Conservation (phyloP, 2,329 filamentous ascomycete genomes). For the Cordyceps fumosorosea region DNA sequence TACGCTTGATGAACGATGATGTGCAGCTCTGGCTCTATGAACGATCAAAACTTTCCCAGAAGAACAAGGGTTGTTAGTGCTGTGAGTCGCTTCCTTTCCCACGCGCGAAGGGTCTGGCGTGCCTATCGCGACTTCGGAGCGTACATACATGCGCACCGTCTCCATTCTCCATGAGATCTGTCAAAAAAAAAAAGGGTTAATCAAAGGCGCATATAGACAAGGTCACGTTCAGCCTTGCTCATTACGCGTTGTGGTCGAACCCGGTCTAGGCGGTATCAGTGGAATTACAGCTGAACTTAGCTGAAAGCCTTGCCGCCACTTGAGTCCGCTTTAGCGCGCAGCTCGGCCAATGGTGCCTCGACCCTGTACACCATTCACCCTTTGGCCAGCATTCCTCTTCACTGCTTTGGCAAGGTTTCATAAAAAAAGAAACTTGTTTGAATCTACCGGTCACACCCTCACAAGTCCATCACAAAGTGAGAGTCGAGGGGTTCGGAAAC, state of each 20-base stretch:
- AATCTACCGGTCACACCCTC: neutral
- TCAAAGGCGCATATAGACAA: neutral
- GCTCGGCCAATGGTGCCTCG: neutral
- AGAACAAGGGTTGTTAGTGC: no score
- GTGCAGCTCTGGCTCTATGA: no score
- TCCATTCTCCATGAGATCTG: neutral
- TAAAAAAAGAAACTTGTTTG: neutral
- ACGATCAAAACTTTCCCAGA: constrained; percentile 12
- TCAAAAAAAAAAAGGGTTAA: neutral
- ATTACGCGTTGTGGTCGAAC: constrained; percentile 6
- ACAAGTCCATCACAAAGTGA: constrained; percentile 18
- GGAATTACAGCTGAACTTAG: constrained; percentile 9
- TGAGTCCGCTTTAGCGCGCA: neutral
- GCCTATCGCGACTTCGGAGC: no score
- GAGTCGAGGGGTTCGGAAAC: constrained; percentile 20
- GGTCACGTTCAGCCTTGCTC: neutral
- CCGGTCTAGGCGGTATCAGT: neutral
- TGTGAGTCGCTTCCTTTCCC: no score
- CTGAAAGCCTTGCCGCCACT: constrained; percentile 11
- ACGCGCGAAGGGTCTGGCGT: no score
- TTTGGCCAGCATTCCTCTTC: neutral
- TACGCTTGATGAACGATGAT: no score
- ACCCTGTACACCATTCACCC: neutral
- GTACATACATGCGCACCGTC: neutral
- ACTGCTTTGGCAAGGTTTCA: neutral